These are phyloP conservation scores for Aschersonia sp. DNA, from an alignment of 2,329 filamentous ascomycete genomes.

Conservation along the genomic window DNA sequence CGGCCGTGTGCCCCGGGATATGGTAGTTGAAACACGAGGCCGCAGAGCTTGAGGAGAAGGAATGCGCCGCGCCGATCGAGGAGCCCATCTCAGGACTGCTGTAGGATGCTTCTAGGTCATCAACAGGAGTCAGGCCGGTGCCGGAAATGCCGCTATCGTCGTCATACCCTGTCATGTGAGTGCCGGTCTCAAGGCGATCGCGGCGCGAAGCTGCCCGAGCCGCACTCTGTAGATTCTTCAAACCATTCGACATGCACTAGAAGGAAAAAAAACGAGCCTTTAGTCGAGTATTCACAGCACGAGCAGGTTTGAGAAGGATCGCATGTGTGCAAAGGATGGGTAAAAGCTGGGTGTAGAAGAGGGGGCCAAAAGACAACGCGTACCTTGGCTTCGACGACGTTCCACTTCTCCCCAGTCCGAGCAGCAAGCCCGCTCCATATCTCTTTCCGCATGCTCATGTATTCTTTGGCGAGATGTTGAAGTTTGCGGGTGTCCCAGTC, in stretches of 20 bases:
- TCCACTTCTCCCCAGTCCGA: conserved; percentile 74
- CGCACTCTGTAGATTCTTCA: conserved; percentile 65
- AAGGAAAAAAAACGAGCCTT: not conserved
- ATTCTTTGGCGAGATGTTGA: conserved; percentile 60
- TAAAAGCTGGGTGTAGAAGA: not conserved
- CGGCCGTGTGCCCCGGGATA: not conserved
- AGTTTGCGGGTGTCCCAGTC: conserved; percentile 69
- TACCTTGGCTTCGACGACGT: conserved; percentile 49
- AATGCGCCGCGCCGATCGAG: conserved; percentile 22
- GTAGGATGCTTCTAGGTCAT: conserved; percentile 43
- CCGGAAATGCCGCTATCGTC: conserved; percentile 59
- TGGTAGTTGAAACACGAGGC: conserved; percentile 7
- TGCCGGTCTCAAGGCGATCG: conserved; percentile 38
- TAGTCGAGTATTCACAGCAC: not conserved
- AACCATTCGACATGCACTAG: conserved; percentile 70
- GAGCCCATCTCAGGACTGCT: conserved; percentile 37
- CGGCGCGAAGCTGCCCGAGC: conserved; percentile 51
- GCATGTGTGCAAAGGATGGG: not conserved
- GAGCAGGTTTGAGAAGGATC: not conserved
- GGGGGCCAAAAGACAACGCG: not conserved
- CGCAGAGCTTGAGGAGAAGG: conserved; percentile 21
- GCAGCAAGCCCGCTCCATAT: conserved; percentile 67
- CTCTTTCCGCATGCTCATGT: conserved; percentile 64
- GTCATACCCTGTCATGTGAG: conserved; percentile 33
- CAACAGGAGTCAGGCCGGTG: conserved; percentile 42